Evolutionary conservation across 1,139 yeast species (phyloP).

Genomic region (Candida freyschussii): DNA sequence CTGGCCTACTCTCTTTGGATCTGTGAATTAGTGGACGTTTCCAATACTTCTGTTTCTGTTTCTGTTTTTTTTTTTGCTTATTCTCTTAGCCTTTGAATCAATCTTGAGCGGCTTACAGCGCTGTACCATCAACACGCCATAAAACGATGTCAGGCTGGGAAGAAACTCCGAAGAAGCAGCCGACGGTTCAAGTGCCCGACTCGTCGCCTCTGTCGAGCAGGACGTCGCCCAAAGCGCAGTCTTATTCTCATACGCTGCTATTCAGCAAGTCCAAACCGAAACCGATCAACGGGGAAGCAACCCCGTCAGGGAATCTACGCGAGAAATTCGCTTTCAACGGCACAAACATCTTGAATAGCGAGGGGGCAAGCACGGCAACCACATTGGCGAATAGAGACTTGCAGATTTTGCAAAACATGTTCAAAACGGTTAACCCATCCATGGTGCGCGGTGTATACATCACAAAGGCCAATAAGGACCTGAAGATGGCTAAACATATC

Average conservation of each 20-base stretch:
- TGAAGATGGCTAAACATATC: slow-evolving; percentile 50
- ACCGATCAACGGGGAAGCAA: too few relatives aligned
- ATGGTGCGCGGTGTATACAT: slow-evolving; percentile 59
- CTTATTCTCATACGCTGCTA: slow-evolving; percentile 12
- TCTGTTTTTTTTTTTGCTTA: neutral
- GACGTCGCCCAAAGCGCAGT: slow-evolving; percentile 12
- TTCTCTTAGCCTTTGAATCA: neutral
- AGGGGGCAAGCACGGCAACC: slow-evolving; percentile 8
- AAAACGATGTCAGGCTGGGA: slow-evolving; percentile 10
- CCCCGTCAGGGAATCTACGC: slow-evolving; percentile 15
- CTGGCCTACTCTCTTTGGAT: too few relatives aligned
- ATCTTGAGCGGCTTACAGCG: too few relatives aligned
- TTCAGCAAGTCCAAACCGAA: slow-evolving; percentile 16
- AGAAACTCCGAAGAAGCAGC: slow-evolving; percentile 22
- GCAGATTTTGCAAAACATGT: slow-evolving; percentile 44
- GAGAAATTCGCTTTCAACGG: slow-evolving; percentile 32
- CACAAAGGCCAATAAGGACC: slow-evolving; percentile 47
- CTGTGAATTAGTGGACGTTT: too few relatives aligned
- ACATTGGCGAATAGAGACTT: slow-evolving; percentile 29
- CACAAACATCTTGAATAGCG: slow-evolving; percentile 17
- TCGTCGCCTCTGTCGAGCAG: slow-evolving; percentile 35
- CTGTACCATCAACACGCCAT: neutral
- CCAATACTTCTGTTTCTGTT: neutral
- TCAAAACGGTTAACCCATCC: slow-evolving; percentile 42
- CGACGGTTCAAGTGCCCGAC: slow-evolving; percentile 40